Conservation (phyloP, 202 grass and related monocot genomes). For the Zizania palustris region DNA sequence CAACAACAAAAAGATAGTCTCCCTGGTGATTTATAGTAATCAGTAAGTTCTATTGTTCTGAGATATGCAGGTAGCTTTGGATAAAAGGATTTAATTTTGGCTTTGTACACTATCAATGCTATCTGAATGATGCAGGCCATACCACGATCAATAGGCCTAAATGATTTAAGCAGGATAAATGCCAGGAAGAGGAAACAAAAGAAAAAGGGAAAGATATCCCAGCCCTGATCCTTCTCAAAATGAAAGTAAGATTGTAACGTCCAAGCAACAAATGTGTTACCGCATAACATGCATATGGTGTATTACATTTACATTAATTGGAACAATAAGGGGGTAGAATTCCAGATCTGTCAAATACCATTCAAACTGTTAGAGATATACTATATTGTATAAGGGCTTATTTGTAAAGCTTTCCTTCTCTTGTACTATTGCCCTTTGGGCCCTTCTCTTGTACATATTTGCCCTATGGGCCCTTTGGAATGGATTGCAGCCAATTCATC, state of each 20-base stretch:
- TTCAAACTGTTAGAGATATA: too few species aligned
- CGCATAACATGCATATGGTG: background rate
- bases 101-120: background rate
- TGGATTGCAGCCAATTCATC: too few species aligned
- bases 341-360: constrained; percentile 10
- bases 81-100: constrained; percentile 33
- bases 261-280: background rate
- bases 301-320: constrained; percentile 19
- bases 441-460: too few species aligned
- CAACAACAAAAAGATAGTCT: constrained; percentile 14
- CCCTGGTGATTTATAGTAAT: constrained; percentile 1
- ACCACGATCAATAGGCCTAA: constrained; percentile 9
- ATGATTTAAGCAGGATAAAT: constrained; percentile 24
- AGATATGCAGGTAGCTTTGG: background rate
- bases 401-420: too few species aligned
- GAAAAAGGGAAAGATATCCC: background rate
- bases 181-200: background rate
- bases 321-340: background rate
- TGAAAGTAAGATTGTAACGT: background rate
- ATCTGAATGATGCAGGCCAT: constrained; percentile 21
- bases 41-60: background rate
- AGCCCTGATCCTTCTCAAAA: constrained; percentile 17
- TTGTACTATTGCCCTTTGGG: too few species aligned
- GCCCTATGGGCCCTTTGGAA: too few species aligned
- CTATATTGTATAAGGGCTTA: too few species aligned